These are phyloP conservation scores for Hyaloperonospora brassicae DNA, from an alignment of 352 stramenopile genomes.

Conservation along the genomic window DNA sequence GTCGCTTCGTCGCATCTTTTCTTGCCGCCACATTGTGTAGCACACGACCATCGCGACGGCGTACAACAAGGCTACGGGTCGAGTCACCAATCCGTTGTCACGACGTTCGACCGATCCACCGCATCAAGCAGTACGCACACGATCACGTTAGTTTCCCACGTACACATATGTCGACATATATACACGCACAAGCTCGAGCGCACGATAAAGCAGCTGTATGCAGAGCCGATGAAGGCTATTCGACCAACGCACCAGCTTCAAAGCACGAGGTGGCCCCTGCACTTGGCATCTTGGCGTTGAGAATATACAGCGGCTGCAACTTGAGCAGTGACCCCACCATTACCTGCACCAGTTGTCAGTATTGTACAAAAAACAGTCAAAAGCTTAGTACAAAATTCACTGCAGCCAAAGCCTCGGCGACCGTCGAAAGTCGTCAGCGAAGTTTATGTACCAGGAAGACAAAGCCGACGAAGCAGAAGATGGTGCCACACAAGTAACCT, in stretches of 20 bases:
- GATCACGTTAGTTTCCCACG: too few species aligned
- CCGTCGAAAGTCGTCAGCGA: too few species aligned
- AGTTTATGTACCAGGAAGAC: constrained; percentile 56
- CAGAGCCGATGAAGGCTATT: background rate
- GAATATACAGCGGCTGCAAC: constrained; percentile 66
- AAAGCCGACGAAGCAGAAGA: constrained; percentile 70
- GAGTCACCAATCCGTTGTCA: too few species aligned
- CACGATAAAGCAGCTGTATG: too few species aligned
- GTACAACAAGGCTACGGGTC: constrained; percentile 43
- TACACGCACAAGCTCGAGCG: too few species aligned
- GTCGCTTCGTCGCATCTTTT: constrained; percentile 38
- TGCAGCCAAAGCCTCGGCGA: too few species aligned
- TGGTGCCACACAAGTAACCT: constrained; percentile 71
- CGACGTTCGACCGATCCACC: too few species aligned
- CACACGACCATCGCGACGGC: constrained; percentile 34
- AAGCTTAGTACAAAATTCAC: too few species aligned
- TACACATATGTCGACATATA: too few species aligned
- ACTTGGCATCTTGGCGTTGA: constrained; percentile 61
- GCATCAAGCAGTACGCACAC: too few species aligned
- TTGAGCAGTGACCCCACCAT: constrained; percentile 65
- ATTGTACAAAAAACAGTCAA: constrained; percentile 3
- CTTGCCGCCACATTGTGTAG: constrained; percentile 53
- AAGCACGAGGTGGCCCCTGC: constrained; percentile 68
- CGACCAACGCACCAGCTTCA: constrained; percentile 47
- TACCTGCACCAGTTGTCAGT: constrained; percentile 27